Evolutionary conservation across 805 yeast species (phyloP).

Genomic region (Metschnikowia similis): DNA sequence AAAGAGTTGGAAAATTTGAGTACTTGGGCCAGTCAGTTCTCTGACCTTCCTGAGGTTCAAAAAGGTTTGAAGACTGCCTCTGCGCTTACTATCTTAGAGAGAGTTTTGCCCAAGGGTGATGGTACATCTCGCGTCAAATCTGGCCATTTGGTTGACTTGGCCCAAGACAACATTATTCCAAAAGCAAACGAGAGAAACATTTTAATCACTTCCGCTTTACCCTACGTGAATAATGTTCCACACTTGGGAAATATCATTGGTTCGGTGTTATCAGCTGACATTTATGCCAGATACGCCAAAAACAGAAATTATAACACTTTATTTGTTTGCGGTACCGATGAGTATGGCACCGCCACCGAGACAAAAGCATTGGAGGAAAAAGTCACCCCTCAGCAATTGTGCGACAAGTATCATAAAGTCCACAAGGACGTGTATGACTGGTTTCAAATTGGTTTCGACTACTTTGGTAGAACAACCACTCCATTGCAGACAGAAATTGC

Average conservation of each 20-base stretch:
- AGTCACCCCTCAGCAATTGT: conserved; percentile 80
- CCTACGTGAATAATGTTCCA: conserved; percentile 97
- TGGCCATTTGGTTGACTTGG: conserved; percentile 31
- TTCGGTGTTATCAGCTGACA: conserved; percentile 90
- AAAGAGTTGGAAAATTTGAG: conserved; percentile 13
- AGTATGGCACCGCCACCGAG: conserved; percentile 99
- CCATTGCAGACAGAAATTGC: conserved; percentile 89
- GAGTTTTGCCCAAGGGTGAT: conserved; percentile 36
- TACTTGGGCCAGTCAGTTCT: conserved; percentile 43
- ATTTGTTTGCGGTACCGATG: conserved; percentile 95
- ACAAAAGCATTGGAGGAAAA: conserved; percentile 95
- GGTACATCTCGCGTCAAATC: conserved; percentile 33
- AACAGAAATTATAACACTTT: conserved; percentile 83
- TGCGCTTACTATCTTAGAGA: conserved; percentile 41
- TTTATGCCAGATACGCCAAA: conserved; percentile 84
- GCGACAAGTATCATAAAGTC: conserved; percentile 83
- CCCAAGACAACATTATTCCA: conserved; percentile 45
- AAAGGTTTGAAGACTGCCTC: conserved; percentile 46
- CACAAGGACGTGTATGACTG: conserved; percentile 92
- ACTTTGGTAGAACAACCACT: conserved; percentile 96
- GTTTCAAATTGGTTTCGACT: conserved; percentile 93
- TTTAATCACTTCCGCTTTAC: conserved; percentile 91
- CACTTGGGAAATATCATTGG: conserved; percentile 97
- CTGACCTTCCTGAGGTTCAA: conserved; percentile 35
- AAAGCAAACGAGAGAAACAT: conserved; percentile 71